Evolutionary conservation across 192 early-diverging fungal species (phyloP), one percentile per base, ranked within the genome.

Genomic region (Gonapodya sp.): DNA sequence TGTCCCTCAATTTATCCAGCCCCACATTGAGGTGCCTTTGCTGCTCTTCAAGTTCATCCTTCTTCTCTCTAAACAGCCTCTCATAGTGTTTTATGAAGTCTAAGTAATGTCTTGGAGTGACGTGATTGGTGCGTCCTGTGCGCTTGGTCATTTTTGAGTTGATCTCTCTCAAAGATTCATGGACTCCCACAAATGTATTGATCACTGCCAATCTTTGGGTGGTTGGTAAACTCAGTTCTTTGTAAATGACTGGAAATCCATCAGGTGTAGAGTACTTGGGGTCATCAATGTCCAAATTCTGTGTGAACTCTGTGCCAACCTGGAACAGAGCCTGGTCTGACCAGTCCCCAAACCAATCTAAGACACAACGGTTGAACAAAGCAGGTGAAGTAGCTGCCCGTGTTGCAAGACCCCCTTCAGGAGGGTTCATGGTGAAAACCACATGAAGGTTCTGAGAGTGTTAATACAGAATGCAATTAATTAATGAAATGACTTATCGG

Each of bases 291-390:
- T 99, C 97, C 34, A 99, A 85, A 1, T 91, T 88, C 64, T 91
- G 87, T 0, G 98, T 98, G 83, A 98, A 97, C 87, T 99, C 98
- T 79, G 92, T 92, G 35, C 96, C 97, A 34, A 99, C 98, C 88
- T 99, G 98, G 90, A 91, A 97, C 85, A 99, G 95, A 0, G 97
- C 97, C 84, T 97, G 95, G 83, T 96, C 93, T 0, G 95, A 92
- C 97, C 97, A 99, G 85, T 99, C 98, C 78, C 97, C 98, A 75
- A 98, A 97, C 97, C 98, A 99, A 87, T 99, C 96, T 34, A 99
- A 86, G 72, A 99, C 98, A 87, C 98, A 99, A 83, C 98, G 95
- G 84, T 99, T 99, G 92, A 99, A 99, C 86, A 99, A 89, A 18
- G 98, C 98, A 35, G 98, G 98, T 14, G 96, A 98, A 1, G 97